Conservation (phyloP, 208 protist genomes). For the Trypanosoma caninum region DNA sequence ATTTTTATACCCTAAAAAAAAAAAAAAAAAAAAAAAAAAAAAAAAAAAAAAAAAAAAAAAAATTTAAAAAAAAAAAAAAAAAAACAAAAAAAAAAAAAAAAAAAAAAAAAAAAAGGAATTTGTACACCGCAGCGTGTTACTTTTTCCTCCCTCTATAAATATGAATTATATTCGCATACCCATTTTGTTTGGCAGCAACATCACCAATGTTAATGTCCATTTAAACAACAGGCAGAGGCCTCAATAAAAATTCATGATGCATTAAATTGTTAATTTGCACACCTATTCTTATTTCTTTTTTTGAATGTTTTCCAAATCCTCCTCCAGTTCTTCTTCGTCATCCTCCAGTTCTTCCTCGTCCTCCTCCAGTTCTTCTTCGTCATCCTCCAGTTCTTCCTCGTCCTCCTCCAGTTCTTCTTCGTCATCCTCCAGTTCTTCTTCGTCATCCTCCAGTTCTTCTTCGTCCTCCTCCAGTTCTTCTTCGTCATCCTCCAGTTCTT, state of each 20-base stretch:
- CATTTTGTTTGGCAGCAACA: too few relatives aligned
- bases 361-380: slow-evolving; percentile 7
- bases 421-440: slow-evolving; percentile 6
- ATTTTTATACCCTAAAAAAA: not conserved
- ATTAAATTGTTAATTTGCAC: too few relatives aligned
- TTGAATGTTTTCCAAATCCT: not conserved
- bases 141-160: too few relatives aligned
- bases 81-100: not conserved
- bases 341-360: not conserved
- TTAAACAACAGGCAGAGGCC: too few relatives aligned
- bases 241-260: too few relatives aligned
- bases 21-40: not conserved
- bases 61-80: not conserved
- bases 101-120: not conserved
- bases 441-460: slow-evolving; percentile 7
- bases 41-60: slow-evolving; percentile 12
- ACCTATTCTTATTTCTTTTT: too few relatives aligned
- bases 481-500: slow-evolving; percentile 6
- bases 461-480: slow-evolving; percentile 4
- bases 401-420: not conserved
- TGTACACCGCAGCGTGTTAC: not conserved
- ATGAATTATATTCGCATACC: too few relatives aligned
- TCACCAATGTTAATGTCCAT: too few relatives aligned
- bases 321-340: slow-evolving; percentile 4
- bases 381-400: slow-evolving; percentile 1